Evolutionary conservation across 257 asterid genomes (phyloP).

Genomic region (Ilex aquifolium): DNA sequence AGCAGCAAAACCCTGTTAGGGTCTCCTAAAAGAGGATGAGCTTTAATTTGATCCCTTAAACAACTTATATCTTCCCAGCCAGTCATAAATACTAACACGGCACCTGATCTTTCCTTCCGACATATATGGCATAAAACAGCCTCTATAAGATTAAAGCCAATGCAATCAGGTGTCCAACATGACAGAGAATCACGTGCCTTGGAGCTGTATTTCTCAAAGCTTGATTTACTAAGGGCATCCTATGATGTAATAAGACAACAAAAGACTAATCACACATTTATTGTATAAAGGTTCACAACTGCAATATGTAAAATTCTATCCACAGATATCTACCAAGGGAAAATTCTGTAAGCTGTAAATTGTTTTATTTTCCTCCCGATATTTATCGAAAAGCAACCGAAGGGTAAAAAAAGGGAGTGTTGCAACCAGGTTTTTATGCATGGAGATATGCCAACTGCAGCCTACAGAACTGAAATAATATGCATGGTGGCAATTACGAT

Average conservation of each 20-base stretch:
- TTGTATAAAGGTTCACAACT: conserved; percentile 7
- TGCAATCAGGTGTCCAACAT: conserved; percentile 82
- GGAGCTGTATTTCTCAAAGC: conserved; percentile 75
- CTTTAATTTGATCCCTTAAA: conserved; percentile 89
- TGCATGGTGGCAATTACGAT: too few species aligned
- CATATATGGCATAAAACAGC: conserved; percentile 90
- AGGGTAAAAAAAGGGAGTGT: too few species aligned
- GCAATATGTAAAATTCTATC: conserved; percentile 8
- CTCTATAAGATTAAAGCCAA: conserved; percentile 96
- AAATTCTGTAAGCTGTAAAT: too few species aligned
- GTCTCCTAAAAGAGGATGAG: conserved; percentile 96
- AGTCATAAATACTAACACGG: conserved; percentile 93
- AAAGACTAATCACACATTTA: conserved; percentile 5
- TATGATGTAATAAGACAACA: conserved; percentile 24
- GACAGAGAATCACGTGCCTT: conserved; percentile 84
- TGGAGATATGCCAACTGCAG: too few species aligned
- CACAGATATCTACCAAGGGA: neutral
- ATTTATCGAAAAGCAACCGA: too few species aligned
- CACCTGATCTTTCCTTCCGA: conserved; percentile 95
- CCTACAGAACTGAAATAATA: too few species aligned
- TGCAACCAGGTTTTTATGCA: too few species aligned
- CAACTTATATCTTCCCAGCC: conserved; percentile 99
- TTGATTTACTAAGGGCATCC: conserved; percentile 84
- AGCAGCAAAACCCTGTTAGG: conserved; percentile 91
- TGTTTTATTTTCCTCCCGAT: too few species aligned